A percentile compares a stretch with the other conserved stretches of the same genome.
These are phyloP conservation scores for Anisodus acutangulus DNA, from an alignment of 257 asterid species.

Conservation along the genomic window DNA sequence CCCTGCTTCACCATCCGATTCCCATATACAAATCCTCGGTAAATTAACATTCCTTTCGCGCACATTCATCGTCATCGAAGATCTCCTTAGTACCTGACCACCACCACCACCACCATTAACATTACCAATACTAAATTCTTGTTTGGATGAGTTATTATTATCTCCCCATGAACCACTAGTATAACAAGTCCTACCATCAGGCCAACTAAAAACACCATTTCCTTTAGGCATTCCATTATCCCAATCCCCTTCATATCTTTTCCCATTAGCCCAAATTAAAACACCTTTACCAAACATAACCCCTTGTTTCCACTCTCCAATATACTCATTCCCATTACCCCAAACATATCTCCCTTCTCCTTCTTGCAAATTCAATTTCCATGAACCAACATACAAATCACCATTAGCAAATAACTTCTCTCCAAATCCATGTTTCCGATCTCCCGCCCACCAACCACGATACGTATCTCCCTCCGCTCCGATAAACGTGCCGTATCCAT, in stretches of 20 bases:
- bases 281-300: slow-evolving; percentile 41
- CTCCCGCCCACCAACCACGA: slow-evolving; percentile 29
- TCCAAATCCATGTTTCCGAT: slow-evolving; percentile 34
- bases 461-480: slow-evolving; percentile 36
- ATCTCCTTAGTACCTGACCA: slow-evolving; percentile 26
- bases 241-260: slow-evolving; percentile 41
- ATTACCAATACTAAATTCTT: slow-evolving; percentile 9
- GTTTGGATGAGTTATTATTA: slow-evolving; percentile 3
- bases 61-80: slow-evolving; percentile 28
- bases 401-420: slow-evolving; percentile 37
- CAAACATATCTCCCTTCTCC: slow-evolving; percentile 38
- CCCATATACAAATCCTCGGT: slow-evolving; percentile 42
- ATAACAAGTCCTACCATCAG: slow-evolving; percentile 36
- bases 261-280: slow-evolving; percentile 40
- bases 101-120: background rate
- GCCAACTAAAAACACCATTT: slow-evolving; percentile 41
- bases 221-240: slow-evolving; percentile 37
- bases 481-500: slow-evolving; percentile 31
- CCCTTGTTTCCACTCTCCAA: slow-evolving; percentile 38
- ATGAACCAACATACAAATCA: slow-evolving; percentile 33
- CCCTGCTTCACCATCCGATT: slow-evolving; percentile 40
- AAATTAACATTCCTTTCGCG: slow-evolving; percentile 32
- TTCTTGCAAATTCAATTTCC: slow-evolving; percentile 38
- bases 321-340: slow-evolving; percentile 37
- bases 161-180: slow-evolving; percentile 30